A percentile compares a stretch with the other conserved stretches of the same genome.
Evolutionary conservation across 2,329 filamentous ascomycete genomes (phyloP).

Genomic region (Ophiostoma tasmaniense): DNA sequence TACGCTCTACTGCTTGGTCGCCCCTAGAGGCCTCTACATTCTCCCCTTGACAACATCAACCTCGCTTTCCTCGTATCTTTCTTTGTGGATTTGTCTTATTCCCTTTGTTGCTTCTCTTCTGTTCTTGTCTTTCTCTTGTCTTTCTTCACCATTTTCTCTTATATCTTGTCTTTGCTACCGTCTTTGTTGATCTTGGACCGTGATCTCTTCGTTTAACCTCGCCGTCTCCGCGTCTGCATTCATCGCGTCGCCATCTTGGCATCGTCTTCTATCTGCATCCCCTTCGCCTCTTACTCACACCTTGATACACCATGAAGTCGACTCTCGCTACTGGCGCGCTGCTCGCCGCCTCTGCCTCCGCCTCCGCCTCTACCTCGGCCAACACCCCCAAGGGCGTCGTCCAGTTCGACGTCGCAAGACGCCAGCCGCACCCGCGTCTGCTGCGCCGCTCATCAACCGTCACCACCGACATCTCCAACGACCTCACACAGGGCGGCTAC

Average conservation of each 20-base stretch:
- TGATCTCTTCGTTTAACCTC: background rate
- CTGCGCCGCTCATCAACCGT: conserved; percentile 31
- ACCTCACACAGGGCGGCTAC: conserved; percentile 41
- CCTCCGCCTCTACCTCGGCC: background rate
- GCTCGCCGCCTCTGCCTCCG: conserved; percentile 19
- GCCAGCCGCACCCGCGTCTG: conserved; percentile 27
- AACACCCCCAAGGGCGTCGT: conserved; percentile 30
- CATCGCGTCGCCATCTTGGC: background rate
- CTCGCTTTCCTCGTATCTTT: background rate
- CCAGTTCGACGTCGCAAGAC: conserved; percentile 40
- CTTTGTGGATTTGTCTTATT: background rate
- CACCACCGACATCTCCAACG: conserved; percentile 38
- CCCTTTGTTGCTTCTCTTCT: background rate
- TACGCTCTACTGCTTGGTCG: too few species aligned
- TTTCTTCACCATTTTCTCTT: background rate
- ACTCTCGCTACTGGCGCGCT: conserved; percentile 22
- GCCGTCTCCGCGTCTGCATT: background rate
- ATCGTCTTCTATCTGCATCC: background rate
- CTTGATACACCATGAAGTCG: conserved; percentile 23
- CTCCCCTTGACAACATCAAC: background rate
- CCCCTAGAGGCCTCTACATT: too few species aligned
- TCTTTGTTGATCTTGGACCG: background rate
- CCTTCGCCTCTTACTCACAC: too few species aligned
- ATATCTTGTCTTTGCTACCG: background rate
- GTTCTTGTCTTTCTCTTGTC: background rate